A percentile compares a stretch with the other conserved stretches of the same genome.
Evolutionary conservation across 1,284 basidiomycete species (phyloP).

Genomic region (Pyrrhoderma noxium): DNA sequence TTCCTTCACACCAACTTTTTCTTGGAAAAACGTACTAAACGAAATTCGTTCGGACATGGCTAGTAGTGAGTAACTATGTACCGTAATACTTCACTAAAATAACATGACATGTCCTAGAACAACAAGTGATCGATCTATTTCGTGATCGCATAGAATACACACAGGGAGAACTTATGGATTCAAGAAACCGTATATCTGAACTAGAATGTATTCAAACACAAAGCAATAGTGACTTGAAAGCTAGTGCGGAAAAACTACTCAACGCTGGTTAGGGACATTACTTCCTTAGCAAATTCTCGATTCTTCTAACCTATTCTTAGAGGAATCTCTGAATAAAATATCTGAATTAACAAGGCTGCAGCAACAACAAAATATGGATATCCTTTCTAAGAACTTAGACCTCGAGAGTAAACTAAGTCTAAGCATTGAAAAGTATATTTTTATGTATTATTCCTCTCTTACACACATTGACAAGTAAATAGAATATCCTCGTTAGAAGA

Average conservation of each 20-base stretch:
- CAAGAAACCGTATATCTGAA: conserved; percentile 14
- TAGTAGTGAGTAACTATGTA: conserved; percentile 1
- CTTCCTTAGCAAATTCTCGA: background rate
- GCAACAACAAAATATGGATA: conserved; percentile 2
- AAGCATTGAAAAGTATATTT: background rate
- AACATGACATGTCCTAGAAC: conserved; percentile 3
- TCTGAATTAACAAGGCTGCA: conserved; percentile 1
- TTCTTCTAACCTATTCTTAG: background rate
- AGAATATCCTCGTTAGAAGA: conserved; percentile 2
- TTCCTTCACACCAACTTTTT: conserved; percentile 6
- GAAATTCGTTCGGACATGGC: conserved; percentile 10
- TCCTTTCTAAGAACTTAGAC: conserved; percentile 8
- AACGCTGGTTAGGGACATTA: conserved; percentile 3
- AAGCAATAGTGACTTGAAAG: background rate
- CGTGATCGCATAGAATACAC: conserved; percentile 15
- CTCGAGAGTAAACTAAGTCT: conserved; percentile 4
- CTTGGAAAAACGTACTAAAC: conserved; percentile 7
- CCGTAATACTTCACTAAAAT: conserved; percentile 1
- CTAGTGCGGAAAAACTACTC: conserved; percentile 1
- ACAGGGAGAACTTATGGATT: conserved; percentile 12
- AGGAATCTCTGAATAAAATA: conserved; percentile 1
- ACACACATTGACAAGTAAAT: background rate
- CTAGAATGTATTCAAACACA: conserved; percentile 9
- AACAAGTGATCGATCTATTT: conserved; percentile 16
- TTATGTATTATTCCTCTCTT: background rate